These are phyloP conservation scores for Acephala macrosclerotiorum DNA, from an alignment of 2,329 filamentous ascomycete species.

Conservation along the genomic window DNA sequence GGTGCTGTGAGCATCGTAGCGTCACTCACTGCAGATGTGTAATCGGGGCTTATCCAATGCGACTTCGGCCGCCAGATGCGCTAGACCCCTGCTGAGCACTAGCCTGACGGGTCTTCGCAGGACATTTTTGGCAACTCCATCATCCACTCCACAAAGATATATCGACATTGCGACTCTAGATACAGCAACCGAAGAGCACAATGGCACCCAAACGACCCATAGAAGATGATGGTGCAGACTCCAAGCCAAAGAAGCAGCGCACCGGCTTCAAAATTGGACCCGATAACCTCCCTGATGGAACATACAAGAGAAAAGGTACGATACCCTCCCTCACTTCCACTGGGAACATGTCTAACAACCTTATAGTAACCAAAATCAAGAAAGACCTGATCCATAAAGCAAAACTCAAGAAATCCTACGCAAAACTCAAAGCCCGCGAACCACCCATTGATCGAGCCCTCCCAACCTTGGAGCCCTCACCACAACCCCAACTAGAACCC, in stretches of 20 bases:
- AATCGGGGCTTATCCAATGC: constrained; percentile 2
- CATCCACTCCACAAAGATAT: not conserved
- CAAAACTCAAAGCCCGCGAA: constrained; percentile 75
- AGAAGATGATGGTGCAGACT: constrained; percentile 50
- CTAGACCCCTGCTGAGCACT: not conserved
- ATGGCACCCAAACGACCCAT: constrained; percentile 69
- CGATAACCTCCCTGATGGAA: constrained; percentile 88
- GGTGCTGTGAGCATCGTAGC: not conserved
- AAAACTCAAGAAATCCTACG: constrained; percentile 91
- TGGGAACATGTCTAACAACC: constrained; percentile 14
- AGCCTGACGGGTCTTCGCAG: not conserved
- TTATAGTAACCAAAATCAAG: constrained; percentile 85
- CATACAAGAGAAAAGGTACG: constrained; percentile 80
- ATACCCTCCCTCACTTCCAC: not conserved
- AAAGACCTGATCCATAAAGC: constrained; percentile 87
- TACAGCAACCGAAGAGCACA: constrained; percentile 19
- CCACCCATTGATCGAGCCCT: constrained; percentile 29
- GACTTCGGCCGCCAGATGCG: not conserved
- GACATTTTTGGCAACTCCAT: not conserved
- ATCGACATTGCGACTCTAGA: not conserved
- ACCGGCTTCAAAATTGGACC: constrained; percentile 87
- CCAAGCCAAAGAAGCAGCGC: constrained; percentile 58
- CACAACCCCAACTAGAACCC: constrained; percentile 21
- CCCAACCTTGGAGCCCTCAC: not conserved
- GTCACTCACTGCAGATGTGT: constrained; percentile 1